phyloP scores from a whole-genome alignment of 495 filamentous ascomycete species.

The Annulohypoxylon moriforme region DNA sequence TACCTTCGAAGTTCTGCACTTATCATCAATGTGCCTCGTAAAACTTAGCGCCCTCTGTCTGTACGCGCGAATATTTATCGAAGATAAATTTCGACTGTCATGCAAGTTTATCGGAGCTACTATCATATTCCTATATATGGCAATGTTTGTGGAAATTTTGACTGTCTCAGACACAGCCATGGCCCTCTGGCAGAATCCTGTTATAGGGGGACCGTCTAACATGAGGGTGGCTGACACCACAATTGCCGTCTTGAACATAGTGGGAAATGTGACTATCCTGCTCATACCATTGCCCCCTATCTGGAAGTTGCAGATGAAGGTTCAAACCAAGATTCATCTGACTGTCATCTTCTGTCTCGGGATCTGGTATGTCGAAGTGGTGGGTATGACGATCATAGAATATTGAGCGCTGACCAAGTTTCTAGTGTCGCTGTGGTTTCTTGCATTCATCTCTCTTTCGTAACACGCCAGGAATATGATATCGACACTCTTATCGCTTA shows the following conservation, averaged over 20 bases:
- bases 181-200: conserved; percentile 43
- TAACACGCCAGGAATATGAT: neutral
- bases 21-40: conserved; percentile 41
- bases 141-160: conserved; percentile 14
- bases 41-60: conserved; percentile 54
- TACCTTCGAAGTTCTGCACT: conserved; percentile 16
- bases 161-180: conserved; percentile 40
- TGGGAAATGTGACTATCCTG: conserved; percentile 53
- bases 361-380: conserved; percentile 46
- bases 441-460: conserved; percentile 17
- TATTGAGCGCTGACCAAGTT: neutral
- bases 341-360: conserved; percentile 53
- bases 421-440: conserved; percentile 26
- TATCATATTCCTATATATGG: conserved; percentile 24
- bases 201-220: conserved; percentile 8
- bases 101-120: conserved; percentile 45
- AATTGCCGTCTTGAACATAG: conserved; percentile 43
- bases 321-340: conserved; percentile 50
- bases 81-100: neutral
- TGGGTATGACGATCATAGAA: neutral
- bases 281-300: conserved; percentile 53
- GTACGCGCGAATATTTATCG: conserved; percentile 54
- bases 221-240: conserved; percentile 40
- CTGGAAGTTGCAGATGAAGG: conserved; percentile 51
- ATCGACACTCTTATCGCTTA: neutral